Base-by-base conservation (phyloP, 225 moss, liverwort and hornwort genomes). In the Neckera pumila region DNA sequence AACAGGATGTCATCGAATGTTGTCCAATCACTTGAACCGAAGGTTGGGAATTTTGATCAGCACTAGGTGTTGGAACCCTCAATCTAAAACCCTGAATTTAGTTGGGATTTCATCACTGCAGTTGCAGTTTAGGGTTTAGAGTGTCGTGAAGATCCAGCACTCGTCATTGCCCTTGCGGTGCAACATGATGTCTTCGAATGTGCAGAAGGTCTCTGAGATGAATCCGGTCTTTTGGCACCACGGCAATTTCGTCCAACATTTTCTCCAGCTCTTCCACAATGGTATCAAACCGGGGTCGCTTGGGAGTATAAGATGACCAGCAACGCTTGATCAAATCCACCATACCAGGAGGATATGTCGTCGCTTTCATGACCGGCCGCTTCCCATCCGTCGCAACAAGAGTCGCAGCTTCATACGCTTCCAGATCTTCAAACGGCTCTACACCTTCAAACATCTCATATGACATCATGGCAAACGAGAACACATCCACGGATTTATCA, bases 361-460 rank as follows among this genome's bases (percentile, higher is more conserved):
- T 8, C 34, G 82, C 75, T 71, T 19, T 84, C 91, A 96, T 92
- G 4, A 21, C 36, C 33, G 97, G 97, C 20, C 97, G 93, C 49
- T 5, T 17, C 5, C 28, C 82, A 31, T 85, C 90, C 79, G 56
- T 92, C 19, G 95, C 93, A 67, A 95, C 95, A 18, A 89, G 62
- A 27, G 81, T 87, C 27, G 97, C 97, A 38, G 97, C 95, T 91
- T 96, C 95, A 56, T 96, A 96, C 16, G 97, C 97, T 60, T 96
- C 97, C 83, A 89, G 40, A 26, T 95, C 90, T 14, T 90, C 69
- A 80, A 97, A 96, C 65, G 97, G 96, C 73, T 95, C 83, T 43
- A 54, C 81, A 11, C 96, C 96, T 94, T 97, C 97, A 65, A 95
- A 94, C 94, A 97, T 94, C 93, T 97, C 97, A 60, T 76, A 96